Base-by-base conservation (phyloP, 2,329 filamentous ascomycete species). In the Fusarium mundagurra region DNA sequence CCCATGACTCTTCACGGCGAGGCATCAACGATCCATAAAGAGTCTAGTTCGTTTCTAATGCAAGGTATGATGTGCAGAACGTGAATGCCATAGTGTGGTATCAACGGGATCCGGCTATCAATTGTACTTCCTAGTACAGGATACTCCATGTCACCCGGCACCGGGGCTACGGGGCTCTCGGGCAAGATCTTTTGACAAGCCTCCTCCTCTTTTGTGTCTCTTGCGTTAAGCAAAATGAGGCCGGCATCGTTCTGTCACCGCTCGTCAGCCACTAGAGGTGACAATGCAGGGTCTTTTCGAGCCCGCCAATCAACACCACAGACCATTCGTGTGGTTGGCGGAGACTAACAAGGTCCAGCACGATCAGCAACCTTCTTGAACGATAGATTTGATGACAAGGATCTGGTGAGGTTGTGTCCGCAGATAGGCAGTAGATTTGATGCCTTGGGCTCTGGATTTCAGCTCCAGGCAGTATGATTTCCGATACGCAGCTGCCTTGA, bases 1-100 rank as follows among this genome's bases (percentile, higher is more conserved):
- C 39, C 33, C 36, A 55, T 74, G 72, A 74, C 69, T 74, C 60
- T 70, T 74, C 39, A 59, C 72, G 72, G 72, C 69, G 59, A 74
- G 64, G 47, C 53, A 64, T 64, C 63, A 69, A 69, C 43, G 45
- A 55, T 53, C 36, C 68, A 29, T 51, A 59, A 67, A 60, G 45
- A 55, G 72, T 61, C 66, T 73, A 50, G 54, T 51, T 54, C n/a
- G 48, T 34, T 69, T 64, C 36, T 36, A 17, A 55, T 74, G 71
- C 53, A 69, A 64, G 61, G 57, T 74, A 64, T 73, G 67, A 67
- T 61, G 58, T 73, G 71, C 67, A 72, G 59, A 48, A 47, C 33
- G 39, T 59, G 45, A 39, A 39, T 34, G 33, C 45, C 33, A 48
- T 24, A 39, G 29, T 51, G 64, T 57, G 51, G 65, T 38, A 64